These are phyloP conservation scores for Neophaeococcomyces mojaviensis DNA, from an alignment of 2,329 filamentous ascomycete genomes.

Conservation along the genomic window DNA sequence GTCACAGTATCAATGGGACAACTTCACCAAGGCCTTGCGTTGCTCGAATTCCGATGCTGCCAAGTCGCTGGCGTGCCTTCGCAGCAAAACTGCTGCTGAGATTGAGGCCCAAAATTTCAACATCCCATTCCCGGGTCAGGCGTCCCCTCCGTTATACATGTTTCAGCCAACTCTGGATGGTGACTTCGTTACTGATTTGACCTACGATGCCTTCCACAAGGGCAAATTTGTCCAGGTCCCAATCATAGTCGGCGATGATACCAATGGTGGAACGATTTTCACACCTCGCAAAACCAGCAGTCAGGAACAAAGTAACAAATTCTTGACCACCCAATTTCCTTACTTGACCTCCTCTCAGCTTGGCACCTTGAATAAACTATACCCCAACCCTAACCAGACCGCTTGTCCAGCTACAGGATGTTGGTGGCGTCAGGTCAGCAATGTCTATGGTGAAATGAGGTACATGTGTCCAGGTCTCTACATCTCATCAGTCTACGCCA, in stretches of 20 bases:
- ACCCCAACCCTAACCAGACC: conserved; percentile 42
- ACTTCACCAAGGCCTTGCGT: conserved; percentile 41
- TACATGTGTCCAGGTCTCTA: conserved; percentile 58
- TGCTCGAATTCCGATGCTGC: conserved; percentile 30
- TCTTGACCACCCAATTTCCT: conserved; percentile 53
- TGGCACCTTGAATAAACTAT: conserved; percentile 45
- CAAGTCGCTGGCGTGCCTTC: conserved; percentile 44
- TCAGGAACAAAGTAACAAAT: conserved; percentile 44
- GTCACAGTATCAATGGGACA: conserved; percentile 47
- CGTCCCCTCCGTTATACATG: conserved; percentile 39
- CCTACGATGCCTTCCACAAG: conserved; percentile 40
- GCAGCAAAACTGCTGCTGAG: conserved; percentile 34
- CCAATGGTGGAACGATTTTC: conserved; percentile 60
- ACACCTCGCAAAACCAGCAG: conserved; percentile 44
- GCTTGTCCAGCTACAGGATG: conserved; percentile 30
- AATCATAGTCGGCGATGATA: conserved; percentile 51
- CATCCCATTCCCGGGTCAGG: conserved; percentile 38
- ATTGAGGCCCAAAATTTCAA: conserved; percentile 42
- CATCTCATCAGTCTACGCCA: conserved; percentile 40
- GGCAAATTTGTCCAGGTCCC: conserved; percentile 47
- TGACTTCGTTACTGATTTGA: conserved; percentile 45
- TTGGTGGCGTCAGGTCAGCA: conserved; percentile 53
- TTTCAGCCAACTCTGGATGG: conserved; percentile 47
- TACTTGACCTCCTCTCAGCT: conserved; percentile 46
- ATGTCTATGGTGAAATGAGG: conserved; percentile 57